A percentile compares a stretch with the other conserved stretches of the same genome.
Evolutionary conservation across 352 stramenopile species (phyloP).

Genomic region (Pythium diclinum): DNA sequence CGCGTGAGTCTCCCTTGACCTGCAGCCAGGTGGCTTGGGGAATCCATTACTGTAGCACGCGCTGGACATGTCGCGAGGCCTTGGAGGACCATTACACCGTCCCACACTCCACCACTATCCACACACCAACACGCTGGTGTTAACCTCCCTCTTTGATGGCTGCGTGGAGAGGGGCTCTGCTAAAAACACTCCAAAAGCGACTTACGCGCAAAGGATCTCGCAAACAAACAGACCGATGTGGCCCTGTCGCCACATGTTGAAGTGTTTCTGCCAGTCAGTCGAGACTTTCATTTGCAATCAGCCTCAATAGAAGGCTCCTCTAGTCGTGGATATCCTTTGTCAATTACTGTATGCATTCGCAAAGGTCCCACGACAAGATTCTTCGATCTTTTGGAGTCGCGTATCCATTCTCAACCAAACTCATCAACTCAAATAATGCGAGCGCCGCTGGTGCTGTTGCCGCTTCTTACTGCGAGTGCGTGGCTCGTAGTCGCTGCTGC

Average conservation of each 20-base stretch:
- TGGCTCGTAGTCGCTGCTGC: too few relatives aligned
- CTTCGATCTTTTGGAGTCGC: constrained; percentile 28
- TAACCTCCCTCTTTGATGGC: too few relatives aligned
- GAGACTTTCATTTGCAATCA: neutral
- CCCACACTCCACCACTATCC: too few relatives aligned
- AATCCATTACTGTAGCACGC: too few relatives aligned
- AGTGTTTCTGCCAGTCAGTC: neutral
- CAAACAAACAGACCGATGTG: too few relatives aligned
- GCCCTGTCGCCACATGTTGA: neutral
- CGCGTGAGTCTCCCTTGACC: too few relatives aligned
- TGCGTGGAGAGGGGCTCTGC: neutral
- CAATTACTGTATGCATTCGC: neutral
- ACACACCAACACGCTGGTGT: too few relatives aligned
- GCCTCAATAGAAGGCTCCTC: neutral
- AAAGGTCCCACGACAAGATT: neutral
- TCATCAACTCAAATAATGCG: neutral
- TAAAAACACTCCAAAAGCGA: neutral
- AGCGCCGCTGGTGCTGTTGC: neutral
- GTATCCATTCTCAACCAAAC: neutral
- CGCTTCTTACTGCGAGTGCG: neutral
- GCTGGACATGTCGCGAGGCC: too few relatives aligned
- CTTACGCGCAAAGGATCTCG: neutral
- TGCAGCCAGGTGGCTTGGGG: too few relatives aligned
- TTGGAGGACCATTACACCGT: too few relatives aligned
- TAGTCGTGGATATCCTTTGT: neutral